Evolutionary conservation across 2,329 filamentous ascomycete species (phyloP), one percentile per base, ranked within the genome.

Genomic region (Zelopaecilomyces penicillatus): DNA sequence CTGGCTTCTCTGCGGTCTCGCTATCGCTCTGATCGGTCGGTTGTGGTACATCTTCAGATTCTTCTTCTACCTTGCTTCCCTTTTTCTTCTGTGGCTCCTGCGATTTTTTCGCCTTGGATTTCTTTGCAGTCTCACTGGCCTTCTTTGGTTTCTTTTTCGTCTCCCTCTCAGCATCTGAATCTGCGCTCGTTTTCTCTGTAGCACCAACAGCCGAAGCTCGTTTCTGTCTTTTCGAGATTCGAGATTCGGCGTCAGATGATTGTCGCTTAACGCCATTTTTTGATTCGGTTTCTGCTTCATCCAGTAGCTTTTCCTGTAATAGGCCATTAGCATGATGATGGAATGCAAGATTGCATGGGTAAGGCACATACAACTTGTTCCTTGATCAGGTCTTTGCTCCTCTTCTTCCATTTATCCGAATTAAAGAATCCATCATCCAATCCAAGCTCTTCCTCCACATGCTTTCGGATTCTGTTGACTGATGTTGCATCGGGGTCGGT

Each of bases 311-410:
- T 37, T 58, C 61, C 65, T 67, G 34, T 45, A 30, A 27, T 33
- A 31, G 34, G 48, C 12, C 47, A 42, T 49, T 34, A 48, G 47
- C 31, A 34, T 19, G 32, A 34, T 9, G 32, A 12, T 34, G 9
- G 32, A 34, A 34, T 9, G 12, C 8, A 34, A 9, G 32, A 9
- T 34, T 37, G 30, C 12, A 27, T 11, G 26, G 5, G 19, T 19
- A 19, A 19, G n/a, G 30, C 30, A 67, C 74, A 50, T 67, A 82
- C 79, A n/a, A 74, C 70, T 39, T 68, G 64, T 12, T 64, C 62
- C 42, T 73, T 73, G 50, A 83, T 79, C n/a, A 81, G 54, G 1
- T 60, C 57, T 54, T 82, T 82, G 58, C 77, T 82, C 51, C 67
- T 72, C 4, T 63, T 58, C 57, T 82, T 82, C 80, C 80, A 83